phyloP scores from a whole-genome alignment of 2,329 filamentous ascomycete species.

The Sporothrix humicola region DNA sequence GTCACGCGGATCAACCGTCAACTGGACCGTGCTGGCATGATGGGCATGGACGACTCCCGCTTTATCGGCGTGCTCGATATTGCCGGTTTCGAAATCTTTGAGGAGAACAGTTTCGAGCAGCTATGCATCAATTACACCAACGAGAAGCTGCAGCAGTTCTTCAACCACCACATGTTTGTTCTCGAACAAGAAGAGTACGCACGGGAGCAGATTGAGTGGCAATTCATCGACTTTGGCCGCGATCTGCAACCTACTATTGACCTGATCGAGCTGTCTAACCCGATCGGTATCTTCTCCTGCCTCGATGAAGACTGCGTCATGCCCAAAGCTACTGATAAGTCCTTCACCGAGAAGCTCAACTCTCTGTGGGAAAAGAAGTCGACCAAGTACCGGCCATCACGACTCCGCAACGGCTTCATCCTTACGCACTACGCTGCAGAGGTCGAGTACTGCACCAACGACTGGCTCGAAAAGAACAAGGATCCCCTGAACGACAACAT shows the following conservation, averaged over 20 bases:
- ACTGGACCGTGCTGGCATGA: conserved; percentile 81
- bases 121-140: conserved; percentile 99
- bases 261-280: conserved; percentile 92
- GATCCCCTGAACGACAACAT: conserved; percentile 97
- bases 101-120: conserved; percentile 98
- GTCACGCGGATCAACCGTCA: conserved; percentile 91
- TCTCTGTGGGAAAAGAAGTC: conserved; percentile 96
- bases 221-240: conserved; percentile 98
- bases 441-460: conserved; percentile 93
- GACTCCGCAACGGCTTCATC: conserved; percentile 89
- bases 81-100: conserved; percentile 98
- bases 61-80: conserved; percentile 99
- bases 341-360: conserved; percentile 97
- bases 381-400: conserved; percentile 86
- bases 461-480: conserved; percentile 99
- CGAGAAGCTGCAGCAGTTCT: conserved; percentile 98
- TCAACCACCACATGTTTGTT: conserved; percentile 99
- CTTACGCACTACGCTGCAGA: conserved; percentile 97
- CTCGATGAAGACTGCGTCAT: conserved; percentile 98
- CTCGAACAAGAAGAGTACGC: conserved; percentile 98
- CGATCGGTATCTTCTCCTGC: conserved; percentile 98
- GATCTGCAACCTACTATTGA: conserved; percentile 98
- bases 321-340: conserved; percentile 97
- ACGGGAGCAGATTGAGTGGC: conserved; percentile 97
- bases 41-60: conserved; percentile 83